Conservation (phyloP, 257 asterid genomes). For the Solanum raphanifolium region DNA sequence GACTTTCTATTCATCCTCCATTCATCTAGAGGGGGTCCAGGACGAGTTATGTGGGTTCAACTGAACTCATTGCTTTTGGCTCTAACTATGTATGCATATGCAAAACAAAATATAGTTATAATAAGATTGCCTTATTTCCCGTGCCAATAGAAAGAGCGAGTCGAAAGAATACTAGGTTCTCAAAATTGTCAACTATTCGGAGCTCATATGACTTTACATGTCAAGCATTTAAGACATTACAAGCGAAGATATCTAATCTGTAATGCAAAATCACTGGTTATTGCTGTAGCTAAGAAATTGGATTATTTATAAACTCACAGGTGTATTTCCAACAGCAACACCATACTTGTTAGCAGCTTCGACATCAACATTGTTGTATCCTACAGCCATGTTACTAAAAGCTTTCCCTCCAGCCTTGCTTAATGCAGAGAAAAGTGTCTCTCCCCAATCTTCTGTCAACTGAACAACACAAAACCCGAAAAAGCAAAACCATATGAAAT, state of each 20-base stretch:
- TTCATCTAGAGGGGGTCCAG: background rate
- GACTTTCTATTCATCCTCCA: background rate
- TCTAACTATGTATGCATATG: background rate
- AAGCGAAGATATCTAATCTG: background rate
- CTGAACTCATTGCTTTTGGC: background rate
- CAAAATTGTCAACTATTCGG: background rate
- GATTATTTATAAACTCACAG: slow-evolving; percentile 33
- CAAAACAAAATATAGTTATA: background rate
- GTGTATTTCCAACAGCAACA: slow-evolving; percentile 95
- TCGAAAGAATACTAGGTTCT: background rate
- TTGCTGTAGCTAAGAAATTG: background rate
- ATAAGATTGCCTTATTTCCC: background rate
- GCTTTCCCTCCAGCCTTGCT: slow-evolving; percentile 95
- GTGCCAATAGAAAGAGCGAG: background rate
- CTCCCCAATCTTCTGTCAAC: slow-evolving; percentile 98
- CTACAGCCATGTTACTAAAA: slow-evolving; percentile 98
- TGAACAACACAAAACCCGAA: slow-evolving; percentile 5
- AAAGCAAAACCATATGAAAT: background rate
- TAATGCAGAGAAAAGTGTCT: slow-evolving; percentile 69
- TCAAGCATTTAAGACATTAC: background rate
- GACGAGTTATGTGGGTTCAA: too few species aligned
- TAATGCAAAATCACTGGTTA: background rate
- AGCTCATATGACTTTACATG: background rate
- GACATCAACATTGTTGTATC: slow-evolving; percentile 89
- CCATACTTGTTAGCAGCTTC: slow-evolving; percentile 81